A percentile compares a stretch with the other conserved stretches of the same genome.
These are phyloP conservation scores for Suhomyces chickasaworum DNA, from an alignment of 1,139 yeast genomes.

Conservation along the genomic window DNA sequence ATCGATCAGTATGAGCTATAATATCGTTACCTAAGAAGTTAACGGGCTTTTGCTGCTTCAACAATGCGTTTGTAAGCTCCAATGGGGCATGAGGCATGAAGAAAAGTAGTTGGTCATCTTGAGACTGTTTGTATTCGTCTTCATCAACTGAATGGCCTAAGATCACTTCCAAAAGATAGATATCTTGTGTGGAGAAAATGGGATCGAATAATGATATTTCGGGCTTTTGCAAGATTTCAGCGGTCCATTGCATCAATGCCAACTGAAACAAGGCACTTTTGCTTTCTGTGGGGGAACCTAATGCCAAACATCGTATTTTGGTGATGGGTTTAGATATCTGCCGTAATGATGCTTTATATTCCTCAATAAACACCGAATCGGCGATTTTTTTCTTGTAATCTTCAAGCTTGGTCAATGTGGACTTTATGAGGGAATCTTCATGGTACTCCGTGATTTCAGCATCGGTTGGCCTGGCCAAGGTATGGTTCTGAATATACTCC, in stretches of 20 bases:
- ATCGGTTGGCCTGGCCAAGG: constrained; percentile 3
- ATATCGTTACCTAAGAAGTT: constrained; percentile 52
- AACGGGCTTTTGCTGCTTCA: constrained; percentile 35
- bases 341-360: constrained; percentile 19
- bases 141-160: constrained; percentile 26
- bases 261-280: constrained; percentile 64
- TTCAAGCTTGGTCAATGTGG: not conserved
- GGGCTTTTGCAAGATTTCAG: constrained; percentile 24
- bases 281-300: constrained; percentile 66
- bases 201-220: constrained; percentile 65
- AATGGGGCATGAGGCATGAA: constrained; percentile 80
- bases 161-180: constrained; percentile 25
- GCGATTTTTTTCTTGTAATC: constrained; percentile 18
- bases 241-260: constrained; percentile 52
- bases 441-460: not conserved
- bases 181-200: constrained; percentile 51
- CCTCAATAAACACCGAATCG: constrained; percentile 21
- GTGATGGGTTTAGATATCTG: constrained; percentile 19
- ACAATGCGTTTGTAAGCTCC: constrained; percentile 50
- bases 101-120: constrained; percentile 34
- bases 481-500: constrained; percentile 9
- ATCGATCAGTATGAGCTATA: constrained; percentile 53
- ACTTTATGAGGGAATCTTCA: not conserved
- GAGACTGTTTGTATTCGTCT: constrained; percentile 19
- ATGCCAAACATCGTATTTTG: constrained; percentile 64